Base-by-base conservation (phyloP, 306 rosid genomes). In the Quercus agrifolia region DNA sequence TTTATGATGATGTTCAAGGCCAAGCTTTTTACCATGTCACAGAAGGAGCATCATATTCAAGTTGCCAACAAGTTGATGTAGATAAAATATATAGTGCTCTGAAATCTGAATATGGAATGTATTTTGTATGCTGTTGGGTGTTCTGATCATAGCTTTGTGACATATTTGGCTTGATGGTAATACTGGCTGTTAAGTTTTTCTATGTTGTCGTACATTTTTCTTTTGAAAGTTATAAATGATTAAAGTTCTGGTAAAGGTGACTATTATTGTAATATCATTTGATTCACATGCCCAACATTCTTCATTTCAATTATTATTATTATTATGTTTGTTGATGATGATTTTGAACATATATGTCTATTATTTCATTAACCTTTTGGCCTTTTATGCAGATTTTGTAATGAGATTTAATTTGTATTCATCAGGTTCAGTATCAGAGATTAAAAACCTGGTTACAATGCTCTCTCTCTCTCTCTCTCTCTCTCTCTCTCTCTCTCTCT, bases 1-100 rank as follows among this genome's bases (percentile, higher is more conserved):
- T 44, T 46, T n/a, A 55, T 92, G 86, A 84, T 61, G 71, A 68
- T 38, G 11, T 54, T 59, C 2, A 13, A 6, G 72, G 67, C 64
- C 74, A 9, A 54, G 46, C 61, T 64, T 31, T 82, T 77, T 38
- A 56, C 56, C 75, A 33, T 77, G 57, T 71, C 76, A 25, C 78
- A 27, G 68, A 44, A 79, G 72, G 75, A 25, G 15, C 23, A 54
- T 41, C 30, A n/a, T 46, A 44, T 57, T 70, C 30, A 27, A 31
- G 31, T 67, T 59, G 61, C 19, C 38, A 56, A 8, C 63, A 46
- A 75, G 74, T 81, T 80, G 77, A 67, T 79, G 83, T 77, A 77
- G 79, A 73, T 72, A 56, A 76, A 46, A 57, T 76, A 57, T 76
- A 54, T 81, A 12, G 54, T 49, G 54, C 54, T 77, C 66, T 77